Conservation (phyloP, 805 yeast genomes). For the Dipodascus albidus region DNA sequence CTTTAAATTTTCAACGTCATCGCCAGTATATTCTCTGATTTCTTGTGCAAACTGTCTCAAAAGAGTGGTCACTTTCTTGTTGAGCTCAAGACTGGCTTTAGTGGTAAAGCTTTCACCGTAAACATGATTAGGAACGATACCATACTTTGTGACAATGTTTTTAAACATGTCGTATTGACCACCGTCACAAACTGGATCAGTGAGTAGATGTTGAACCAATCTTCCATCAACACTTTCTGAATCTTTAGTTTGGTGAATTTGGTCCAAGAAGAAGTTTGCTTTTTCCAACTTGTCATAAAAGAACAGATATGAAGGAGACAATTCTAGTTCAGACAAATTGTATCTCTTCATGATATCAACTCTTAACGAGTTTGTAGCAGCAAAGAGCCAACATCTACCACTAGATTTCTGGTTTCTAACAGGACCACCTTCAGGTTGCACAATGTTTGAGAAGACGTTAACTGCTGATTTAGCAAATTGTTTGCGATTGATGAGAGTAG, state of each 20-base stretch:
- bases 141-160: slow-evolving; percentile 68
- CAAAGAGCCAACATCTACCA: slow-evolving; percentile 87
- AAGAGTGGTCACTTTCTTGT: slow-evolving; percentile 52
- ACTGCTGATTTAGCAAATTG: slow-evolving; percentile 8
- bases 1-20: slow-evolving; percentile 26
- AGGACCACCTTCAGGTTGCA: slow-evolving; percentile 46
- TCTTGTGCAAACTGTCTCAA: slow-evolving; percentile 69
- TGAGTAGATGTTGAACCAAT: slow-evolving; percentile 51
- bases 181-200: slow-evolving; percentile 67
- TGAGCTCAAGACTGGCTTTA: slow-evolving; percentile 40
- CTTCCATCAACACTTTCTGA: slow-evolving; percentile 57
- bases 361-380: slow-evolving; percentile 65
- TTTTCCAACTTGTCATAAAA: slow-evolving; percentile 83
- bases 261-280: slow-evolving; percentile 69
- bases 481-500: slow-evolving; percentile 21
- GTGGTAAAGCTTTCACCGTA: slow-evolving; percentile 60
- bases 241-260: slow-evolving; percentile 55
- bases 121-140: slow-evolving; percentile 63
- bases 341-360: slow-evolving; percentile 48
- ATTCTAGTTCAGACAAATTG: slow-evolving; percentile 55
- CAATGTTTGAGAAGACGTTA: slow-evolving; percentile 30
- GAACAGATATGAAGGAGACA: slow-evolving; percentile 69
- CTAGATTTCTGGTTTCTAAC: slow-evolving; percentile 65
- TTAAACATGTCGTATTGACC: slow-evolving; percentile 83
- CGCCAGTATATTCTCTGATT: slow-evolving; percentile 37